Conservation (phyloP, 2,329 filamentous ascomycete genomes). For the Colletotrichum cuscutae region DNA sequence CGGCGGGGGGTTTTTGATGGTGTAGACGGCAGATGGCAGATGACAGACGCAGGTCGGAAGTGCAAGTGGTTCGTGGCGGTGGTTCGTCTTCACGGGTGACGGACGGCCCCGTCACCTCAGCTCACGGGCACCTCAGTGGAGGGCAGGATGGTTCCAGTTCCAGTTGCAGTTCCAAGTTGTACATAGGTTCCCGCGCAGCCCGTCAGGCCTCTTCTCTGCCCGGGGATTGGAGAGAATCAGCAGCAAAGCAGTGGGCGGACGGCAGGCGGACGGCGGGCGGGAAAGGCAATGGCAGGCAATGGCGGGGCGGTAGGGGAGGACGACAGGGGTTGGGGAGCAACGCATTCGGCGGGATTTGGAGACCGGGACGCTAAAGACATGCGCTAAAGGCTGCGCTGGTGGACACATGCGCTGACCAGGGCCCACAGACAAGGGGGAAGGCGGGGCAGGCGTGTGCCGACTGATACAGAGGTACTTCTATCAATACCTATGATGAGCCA, state of each 20-base stretch:
- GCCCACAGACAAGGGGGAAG: background rate
- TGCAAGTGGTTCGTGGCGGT: background rate
- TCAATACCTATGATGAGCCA: background rate
- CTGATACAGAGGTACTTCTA: background rate
- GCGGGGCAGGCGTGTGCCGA: conserved; percentile 4
- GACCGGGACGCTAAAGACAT: background rate
- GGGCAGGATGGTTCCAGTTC: conserved; percentile 19
- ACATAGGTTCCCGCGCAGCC: conserved; percentile 19
- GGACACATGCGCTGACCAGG: background rate
- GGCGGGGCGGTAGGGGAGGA: background rate
- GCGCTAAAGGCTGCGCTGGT: conserved; percentile 10
- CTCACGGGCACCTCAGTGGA: background rate
- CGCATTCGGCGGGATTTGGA: background rate
- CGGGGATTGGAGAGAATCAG: background rate
- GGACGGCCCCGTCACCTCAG: background rate
- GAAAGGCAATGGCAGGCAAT: background rate
- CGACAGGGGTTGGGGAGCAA: background rate
- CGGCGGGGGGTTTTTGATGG: background rate
- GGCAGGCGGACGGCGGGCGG: background rate
- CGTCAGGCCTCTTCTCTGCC: conserved; percentile 28
- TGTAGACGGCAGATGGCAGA: background rate
- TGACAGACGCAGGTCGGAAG: background rate
- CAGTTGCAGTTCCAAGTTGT: background rate
- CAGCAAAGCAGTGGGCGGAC: background rate
- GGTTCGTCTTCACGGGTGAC: background rate